Percentiles rank a stretch among this genome's conserved stretches.
These are phyloP conservation scores for Chalaropsis ovoidea DNA, from an alignment of 2,329 filamentous ascomycete genomes.

Conservation along the genomic window DNA sequence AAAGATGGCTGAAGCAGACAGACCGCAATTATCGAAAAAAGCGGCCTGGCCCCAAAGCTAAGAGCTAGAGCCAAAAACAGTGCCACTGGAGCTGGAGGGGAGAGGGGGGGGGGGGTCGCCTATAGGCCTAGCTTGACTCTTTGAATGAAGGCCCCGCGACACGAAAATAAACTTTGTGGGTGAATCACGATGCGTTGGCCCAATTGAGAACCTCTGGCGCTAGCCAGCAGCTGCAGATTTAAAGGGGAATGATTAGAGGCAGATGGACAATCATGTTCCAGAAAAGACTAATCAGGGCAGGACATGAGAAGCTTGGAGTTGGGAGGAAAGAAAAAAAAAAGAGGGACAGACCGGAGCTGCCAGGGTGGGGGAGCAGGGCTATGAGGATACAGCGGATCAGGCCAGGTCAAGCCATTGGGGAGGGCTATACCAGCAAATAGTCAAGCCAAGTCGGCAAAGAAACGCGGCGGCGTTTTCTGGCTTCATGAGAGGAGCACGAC, in stretches of 20 bases:
- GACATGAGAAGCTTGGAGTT: slow-evolving; percentile 12
- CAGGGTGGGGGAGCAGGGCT: slow-evolving; percentile 11
- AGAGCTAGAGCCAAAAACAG: slow-evolving; percentile 10
- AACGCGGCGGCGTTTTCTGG: background rate
- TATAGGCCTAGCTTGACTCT: background rate
- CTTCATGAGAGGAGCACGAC: background rate
- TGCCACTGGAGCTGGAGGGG: slow-evolving; percentile 2
- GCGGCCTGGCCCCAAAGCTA: slow-evolving; percentile 3
- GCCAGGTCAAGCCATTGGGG: slow-evolving; percentile 4
- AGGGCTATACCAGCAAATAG: background rate
- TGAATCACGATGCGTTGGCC: slow-evolving; percentile 15
- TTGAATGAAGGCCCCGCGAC: background rate
- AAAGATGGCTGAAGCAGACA: background rate
- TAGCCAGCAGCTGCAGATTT: slow-evolving; percentile 13
- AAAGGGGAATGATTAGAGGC: slow-evolving; percentile 12
- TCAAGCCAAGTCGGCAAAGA: background rate
- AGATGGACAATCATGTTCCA: slow-evolving; percentile 14
- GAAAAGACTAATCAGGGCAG: slow-evolving; percentile 13
- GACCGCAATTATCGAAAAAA: slow-evolving; percentile 9
- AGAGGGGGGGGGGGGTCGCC: background rate
- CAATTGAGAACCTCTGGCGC: slow-evolving; percentile 8
- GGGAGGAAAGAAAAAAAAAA: slow-evolving; percentile 12
- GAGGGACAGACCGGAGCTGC: slow-evolving; percentile 14
- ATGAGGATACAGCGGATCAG: slow-evolving; percentile 3
- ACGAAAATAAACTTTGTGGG: slow-evolving; percentile 11